Conservation (phyloP, 139 green algal species). For the Chlamydomonas sp. region DNA sequence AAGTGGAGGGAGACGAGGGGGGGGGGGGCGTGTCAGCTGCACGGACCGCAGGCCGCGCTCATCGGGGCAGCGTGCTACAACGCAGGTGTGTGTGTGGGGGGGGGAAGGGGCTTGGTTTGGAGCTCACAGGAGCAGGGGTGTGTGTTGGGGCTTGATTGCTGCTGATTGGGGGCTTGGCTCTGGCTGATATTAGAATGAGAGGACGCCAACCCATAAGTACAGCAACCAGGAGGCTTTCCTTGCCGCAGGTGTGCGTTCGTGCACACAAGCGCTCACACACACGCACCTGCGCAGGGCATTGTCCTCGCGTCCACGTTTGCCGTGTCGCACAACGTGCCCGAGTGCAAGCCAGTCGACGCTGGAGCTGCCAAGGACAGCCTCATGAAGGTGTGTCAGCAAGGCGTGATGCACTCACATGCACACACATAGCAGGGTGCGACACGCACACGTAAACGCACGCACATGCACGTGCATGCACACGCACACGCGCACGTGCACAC, state of each 20-base stretch:
- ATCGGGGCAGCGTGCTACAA: constrained; percentile 41
- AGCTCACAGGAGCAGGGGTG: too few relatives aligned
- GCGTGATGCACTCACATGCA: not conserved
- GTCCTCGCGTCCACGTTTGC: constrained; percentile 73
- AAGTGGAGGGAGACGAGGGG: too few relatives aligned
- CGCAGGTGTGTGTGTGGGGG: too few relatives aligned
- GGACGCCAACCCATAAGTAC: too few relatives aligned
- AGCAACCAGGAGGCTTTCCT: too few relatives aligned
- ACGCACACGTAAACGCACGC: not conserved
- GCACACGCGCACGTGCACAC: not conserved
- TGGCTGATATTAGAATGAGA: too few relatives aligned
- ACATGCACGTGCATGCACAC: not conserved
- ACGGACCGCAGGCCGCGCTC: constrained; percentile 44
- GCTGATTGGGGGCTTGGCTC: too few relatives aligned
- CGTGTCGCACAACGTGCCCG: constrained; percentile 72
- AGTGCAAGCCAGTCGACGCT: constrained; percentile 57
- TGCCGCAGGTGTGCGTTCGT: too few relatives aligned
- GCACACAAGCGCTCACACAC: not conserved
- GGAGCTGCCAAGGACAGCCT: constrained; percentile 24
- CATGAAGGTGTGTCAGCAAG: constrained; percentile 7
- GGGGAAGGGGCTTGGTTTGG: too few relatives aligned
- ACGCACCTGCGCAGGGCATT: constrained; percentile 52
- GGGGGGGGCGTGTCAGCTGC: too few relatives aligned
- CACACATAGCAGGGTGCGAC: too few relatives aligned
- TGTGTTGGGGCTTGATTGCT: not conserved